These are phyloP conservation scores for Phytopythium delawarense DNA, from an alignment of 352 stramenopile genomes.

Conservation along the genomic window DNA sequence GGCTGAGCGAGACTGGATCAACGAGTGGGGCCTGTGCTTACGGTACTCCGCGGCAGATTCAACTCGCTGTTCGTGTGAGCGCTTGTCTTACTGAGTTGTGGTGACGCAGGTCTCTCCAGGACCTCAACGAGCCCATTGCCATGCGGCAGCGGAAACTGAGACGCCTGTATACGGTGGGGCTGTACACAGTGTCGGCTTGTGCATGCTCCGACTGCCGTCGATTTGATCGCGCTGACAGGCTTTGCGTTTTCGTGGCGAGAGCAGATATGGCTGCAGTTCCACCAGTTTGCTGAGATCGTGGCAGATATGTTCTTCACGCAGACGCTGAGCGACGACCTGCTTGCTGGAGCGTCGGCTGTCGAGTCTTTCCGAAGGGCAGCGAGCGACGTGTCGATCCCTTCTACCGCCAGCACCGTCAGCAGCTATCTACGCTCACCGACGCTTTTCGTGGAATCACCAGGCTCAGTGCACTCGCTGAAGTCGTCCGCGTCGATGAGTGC, in stretches of 20 bases:
- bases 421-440: background rate
- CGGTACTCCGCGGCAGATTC: conserved; percentile 18
- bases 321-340: conserved; percentile 19
- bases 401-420: conserved; percentile 6
- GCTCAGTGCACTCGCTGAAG: conserved; percentile 10
- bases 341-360: conserved; percentile 12
- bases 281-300: conserved; percentile 61
- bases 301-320: conserved; percentile 67
- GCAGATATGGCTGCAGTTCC: conserved; percentile 81
- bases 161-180: conserved; percentile 52
- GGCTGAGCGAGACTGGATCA: conserved; percentile 72
- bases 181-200: background rate
- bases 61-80: background rate
- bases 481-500: conserved; percentile 30
- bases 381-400: conserved; percentile 20
- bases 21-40: conserved; percentile 76
- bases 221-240: background rate
- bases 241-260: background rate
- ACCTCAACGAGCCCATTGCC: conserved; percentile 28
- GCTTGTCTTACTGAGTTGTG: background rate
- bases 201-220: background rate
- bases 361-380: conserved; percentile 24
- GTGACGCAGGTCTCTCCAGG: conserved; percentile 21
- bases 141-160: conserved; percentile 44
- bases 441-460: conserved; percentile 1